Conservation (phyloP, 352 stramenopile species). For the Phytophthora constricta region DNA sequence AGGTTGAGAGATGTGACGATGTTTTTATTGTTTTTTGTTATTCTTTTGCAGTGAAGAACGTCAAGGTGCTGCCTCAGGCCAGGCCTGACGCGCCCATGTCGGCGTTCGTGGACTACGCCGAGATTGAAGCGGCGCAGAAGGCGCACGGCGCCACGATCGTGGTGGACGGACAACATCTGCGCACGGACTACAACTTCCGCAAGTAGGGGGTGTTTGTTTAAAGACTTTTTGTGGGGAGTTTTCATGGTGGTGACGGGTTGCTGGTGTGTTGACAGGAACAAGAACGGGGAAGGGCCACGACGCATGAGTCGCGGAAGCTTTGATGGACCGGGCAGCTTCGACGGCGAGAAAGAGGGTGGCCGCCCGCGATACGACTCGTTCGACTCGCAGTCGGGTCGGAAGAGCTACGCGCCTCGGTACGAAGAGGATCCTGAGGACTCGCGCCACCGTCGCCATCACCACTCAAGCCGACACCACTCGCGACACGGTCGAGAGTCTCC, state of each 20-base stretch:
- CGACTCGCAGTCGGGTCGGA: constrained; percentile 25
- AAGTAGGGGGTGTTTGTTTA: too few relatives aligned
- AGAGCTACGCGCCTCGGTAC: constrained; percentile 14
- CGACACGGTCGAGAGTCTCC: constrained; percentile 34
- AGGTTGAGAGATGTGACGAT: not conserved
- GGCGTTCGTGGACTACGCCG: constrained; percentile 68
- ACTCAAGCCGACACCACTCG: constrained; percentile 40
- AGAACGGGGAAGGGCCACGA: constrained; percentile 30
- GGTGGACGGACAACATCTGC: constrained; percentile 48
- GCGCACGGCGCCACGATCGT: constrained; percentile 51
- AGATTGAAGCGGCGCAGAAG: constrained; percentile 47
- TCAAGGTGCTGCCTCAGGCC: constrained; percentile 63
- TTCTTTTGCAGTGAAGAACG: constrained; percentile 50
- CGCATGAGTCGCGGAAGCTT: constrained; percentile 25
- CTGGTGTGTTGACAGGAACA: constrained; percentile 15
- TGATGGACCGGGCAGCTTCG: constrained; percentile 20
- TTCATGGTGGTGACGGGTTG: not conserved
- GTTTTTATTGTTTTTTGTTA: too few relatives aligned
- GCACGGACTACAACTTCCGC: constrained; percentile 67
- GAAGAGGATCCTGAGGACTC: constrained; percentile 34
- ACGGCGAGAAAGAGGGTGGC: constrained; percentile 23
- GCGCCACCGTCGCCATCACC: constrained; percentile 27
- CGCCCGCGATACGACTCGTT: constrained; percentile 32
- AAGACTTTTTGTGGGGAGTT: too few relatives aligned
- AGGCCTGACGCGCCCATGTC: constrained; percentile 58